These are phyloP conservation scores for Fusarium sp. DNA, from an alignment of 2,329 filamentous ascomycete species.

Conservation along the genomic window DNA sequence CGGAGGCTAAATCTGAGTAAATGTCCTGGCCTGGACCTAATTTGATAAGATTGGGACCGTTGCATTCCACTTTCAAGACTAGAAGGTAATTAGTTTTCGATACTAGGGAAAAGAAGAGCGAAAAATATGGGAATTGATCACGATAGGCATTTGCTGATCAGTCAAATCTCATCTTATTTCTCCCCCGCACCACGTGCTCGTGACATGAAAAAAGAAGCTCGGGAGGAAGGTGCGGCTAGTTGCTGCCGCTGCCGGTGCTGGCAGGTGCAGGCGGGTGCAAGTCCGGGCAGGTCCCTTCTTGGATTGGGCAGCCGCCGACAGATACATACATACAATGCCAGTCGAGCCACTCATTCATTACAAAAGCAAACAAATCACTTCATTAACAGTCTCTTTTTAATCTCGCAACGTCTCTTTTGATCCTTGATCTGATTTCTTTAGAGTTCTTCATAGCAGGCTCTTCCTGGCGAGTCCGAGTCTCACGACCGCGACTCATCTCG, in stretches of 20 bases:
- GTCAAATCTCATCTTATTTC: constrained; percentile 5
- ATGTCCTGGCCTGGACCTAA: not conserved
- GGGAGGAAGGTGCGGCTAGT: constrained; percentile 15
- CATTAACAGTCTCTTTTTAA: constrained; percentile 9
- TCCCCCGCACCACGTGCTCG: constrained; percentile 40
- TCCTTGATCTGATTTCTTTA: not conserved
- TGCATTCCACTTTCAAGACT: constrained; percentile 10
- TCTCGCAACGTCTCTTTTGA: constrained; percentile 13
- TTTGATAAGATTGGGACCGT: not conserved
- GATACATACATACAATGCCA: not conserved
- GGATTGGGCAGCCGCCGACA: constrained; percentile 21
- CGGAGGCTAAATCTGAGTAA: not conserved
- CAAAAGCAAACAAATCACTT: constrained; percentile 22
- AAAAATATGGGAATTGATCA: constrained; percentile 8
- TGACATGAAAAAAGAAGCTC: constrained; percentile 29
- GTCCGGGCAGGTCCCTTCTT: constrained; percentile 16
- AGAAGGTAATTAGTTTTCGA: not conserved
- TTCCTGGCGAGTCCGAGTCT: not conserved
- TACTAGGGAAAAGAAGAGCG: not conserved
- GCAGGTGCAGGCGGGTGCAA: not conserved
- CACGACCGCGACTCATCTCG: not conserved
- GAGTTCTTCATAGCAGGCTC: not conserved
- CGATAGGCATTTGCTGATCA: not conserved
- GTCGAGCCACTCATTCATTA: not conserved
- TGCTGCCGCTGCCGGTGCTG: not conserved